Percentiles rank a stretch among this genome's conserved stretches.
Evolutionary conservation across 1,284 basidiomycete genomes (phyloP).

Genomic region (Ustilago shanxiensis): DNA sequence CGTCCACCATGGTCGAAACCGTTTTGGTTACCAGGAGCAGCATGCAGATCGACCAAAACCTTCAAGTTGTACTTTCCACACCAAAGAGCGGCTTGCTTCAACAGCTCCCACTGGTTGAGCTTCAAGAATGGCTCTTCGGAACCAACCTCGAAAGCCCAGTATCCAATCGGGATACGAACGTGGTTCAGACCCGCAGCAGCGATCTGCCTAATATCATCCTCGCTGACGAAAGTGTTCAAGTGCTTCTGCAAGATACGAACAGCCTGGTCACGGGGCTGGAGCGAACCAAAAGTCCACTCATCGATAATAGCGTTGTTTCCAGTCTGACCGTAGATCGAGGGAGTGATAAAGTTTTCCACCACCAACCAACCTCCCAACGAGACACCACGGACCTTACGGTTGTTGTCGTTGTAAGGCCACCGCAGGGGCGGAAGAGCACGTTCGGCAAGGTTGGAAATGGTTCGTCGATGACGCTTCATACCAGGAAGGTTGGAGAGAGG

Average conservation of each 20-base stretch:
- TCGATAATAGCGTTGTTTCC: constrained; percentile 74
- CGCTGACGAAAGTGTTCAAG: constrained; percentile 86
- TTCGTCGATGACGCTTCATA: constrained; percentile 23
- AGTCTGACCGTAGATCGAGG: constrained; percentile 72
- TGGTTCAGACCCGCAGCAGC: constrained; percentile 73
- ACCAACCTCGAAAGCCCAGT: constrained; percentile 89
- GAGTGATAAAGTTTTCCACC: constrained; percentile 64
- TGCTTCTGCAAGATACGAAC: constrained; percentile 72
- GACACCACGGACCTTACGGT: constrained; percentile 60
- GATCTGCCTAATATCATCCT: constrained; percentile 80
- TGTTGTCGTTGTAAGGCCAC: constrained; percentile 37
- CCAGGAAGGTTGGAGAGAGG: constrained; percentile 19
- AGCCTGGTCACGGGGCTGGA: constrained; percentile 73
- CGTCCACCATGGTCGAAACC: constrained; percentile 76
- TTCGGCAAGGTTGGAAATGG: not conserved
- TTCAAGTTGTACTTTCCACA: constrained; percentile 81
- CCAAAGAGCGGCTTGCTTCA: constrained; percentile 80
- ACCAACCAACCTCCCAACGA: constrained; percentile 68
- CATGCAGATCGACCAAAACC: constrained; percentile 80
- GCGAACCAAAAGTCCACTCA: constrained; percentile 85
- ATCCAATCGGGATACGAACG: constrained; percentile 88
- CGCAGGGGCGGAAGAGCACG: constrained; percentile 33
- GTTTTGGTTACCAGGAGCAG: constrained; percentile 72
- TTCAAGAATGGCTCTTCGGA: constrained; percentile 85
- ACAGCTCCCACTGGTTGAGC: constrained; percentile 78